Evolutionary conservation across 495 filamentous ascomycete species (phyloP).

Genomic region (Cairneyella variabilis): DNA sequence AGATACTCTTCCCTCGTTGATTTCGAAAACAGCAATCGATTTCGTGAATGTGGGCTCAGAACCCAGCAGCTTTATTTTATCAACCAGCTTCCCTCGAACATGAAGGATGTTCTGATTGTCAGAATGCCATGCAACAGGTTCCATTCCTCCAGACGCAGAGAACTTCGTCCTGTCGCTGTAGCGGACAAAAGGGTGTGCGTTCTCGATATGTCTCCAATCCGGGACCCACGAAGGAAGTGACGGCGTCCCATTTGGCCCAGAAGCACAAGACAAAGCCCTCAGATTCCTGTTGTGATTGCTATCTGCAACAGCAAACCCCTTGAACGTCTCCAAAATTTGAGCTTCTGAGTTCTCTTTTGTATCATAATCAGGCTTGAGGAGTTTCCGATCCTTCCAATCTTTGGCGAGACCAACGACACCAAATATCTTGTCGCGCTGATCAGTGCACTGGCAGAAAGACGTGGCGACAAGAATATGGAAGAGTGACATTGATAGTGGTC

Average conservation of each 20-base stretch:
- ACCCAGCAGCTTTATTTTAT: not conserved
- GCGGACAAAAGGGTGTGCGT: conserved; percentile 16
- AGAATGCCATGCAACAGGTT: conserved; percentile 16
- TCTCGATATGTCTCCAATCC: conserved; percentile 17
- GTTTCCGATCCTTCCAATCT: not conserved
- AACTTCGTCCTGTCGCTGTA: conserved; percentile 27
- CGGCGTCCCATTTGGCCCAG: not conserved
- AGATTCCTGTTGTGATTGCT: conserved; percentile 4
- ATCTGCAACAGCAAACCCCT: conserved; percentile 15
- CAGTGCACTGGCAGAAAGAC: conserved; percentile 1
- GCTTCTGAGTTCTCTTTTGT: not conserved
- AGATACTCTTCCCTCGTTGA: not conserved
- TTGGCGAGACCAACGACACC: conserved; percentile 5
- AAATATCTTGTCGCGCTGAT: conserved; percentile 10
- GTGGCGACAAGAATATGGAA: conserved; percentile 10
- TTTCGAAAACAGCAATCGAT: not conserved
- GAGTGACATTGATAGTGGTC: conserved; percentile 1
- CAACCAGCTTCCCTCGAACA: conserved; percentile 9
- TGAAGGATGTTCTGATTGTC: conserved; percentile 13
- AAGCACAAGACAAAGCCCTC: conserved; percentile 14
- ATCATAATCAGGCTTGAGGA: not conserved
- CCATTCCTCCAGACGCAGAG: conserved; percentile 20
- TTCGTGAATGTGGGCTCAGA: not conserved
- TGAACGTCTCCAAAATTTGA: not conserved
- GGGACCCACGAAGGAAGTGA: conserved; percentile 29